Evolutionary conservation across 176 grass and related monocot species (phyloP).

Genomic region (Calamus simplicifolius): DNA sequence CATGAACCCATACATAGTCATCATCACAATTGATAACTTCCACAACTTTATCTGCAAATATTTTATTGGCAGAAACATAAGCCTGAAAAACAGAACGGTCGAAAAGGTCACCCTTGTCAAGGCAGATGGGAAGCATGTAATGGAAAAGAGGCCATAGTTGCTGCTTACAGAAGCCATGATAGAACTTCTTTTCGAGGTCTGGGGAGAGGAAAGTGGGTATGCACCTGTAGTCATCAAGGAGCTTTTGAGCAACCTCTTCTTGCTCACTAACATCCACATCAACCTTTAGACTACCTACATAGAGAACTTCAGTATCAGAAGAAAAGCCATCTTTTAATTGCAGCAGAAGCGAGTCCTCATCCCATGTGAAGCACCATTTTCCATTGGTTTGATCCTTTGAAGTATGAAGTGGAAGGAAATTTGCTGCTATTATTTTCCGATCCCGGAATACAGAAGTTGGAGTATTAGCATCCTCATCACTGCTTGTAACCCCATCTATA

Average conservation of each 20-base stretch:
- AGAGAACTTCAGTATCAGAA: constrained; percentile 56
- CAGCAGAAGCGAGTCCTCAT: constrained; percentile 76
- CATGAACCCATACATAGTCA: constrained; percentile 94
- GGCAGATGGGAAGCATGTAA: constrained; percentile 90
- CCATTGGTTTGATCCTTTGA: constrained; percentile 59
- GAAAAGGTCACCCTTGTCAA: constrained; percentile 84
- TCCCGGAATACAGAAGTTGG: constrained; percentile 20
- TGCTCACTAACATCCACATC: constrained; percentile 61
- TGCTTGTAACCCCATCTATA: constrained; percentile 46
- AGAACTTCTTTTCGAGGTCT: constrained; percentile 63
- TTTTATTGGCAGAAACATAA: constrained; percentile 80
- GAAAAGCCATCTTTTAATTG: constrained; percentile 81
- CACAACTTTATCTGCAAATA: constrained; percentile 87
- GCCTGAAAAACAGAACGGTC: constrained; percentile 74
- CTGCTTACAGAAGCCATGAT: constrained; percentile 94
- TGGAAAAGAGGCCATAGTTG: constrained; percentile 93
- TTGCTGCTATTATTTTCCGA: constrained; percentile 89
- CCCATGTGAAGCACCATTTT: constrained; percentile 55
- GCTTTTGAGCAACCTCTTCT: constrained; percentile 55
- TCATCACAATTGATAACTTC: constrained; percentile 92
- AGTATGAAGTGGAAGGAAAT: constrained; percentile 78
- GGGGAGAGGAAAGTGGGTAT: constrained; percentile 62
- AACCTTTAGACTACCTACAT: constrained; percentile 79
- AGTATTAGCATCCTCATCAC: constrained; percentile 50
- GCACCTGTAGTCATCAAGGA: constrained; percentile 54